These are phyloP conservation scores for Alternaria sp. DNA, from an alignment of 2,329 filamentous ascomycete species.

Conservation along the genomic window DNA sequence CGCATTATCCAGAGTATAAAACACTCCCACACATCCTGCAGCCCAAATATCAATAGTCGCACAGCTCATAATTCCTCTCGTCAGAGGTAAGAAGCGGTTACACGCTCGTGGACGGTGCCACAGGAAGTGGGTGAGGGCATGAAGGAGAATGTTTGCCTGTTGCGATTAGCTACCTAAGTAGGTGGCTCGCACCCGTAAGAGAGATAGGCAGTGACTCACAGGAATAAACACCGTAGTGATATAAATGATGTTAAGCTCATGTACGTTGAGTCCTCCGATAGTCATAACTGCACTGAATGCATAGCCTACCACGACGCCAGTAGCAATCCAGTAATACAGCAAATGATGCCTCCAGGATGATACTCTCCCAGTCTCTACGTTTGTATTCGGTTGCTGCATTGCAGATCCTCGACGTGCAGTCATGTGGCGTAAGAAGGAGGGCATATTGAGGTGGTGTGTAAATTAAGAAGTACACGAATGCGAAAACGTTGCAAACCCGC, in stretches of 20 bases:
- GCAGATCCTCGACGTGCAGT: neutral
- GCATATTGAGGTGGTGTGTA: neutral
- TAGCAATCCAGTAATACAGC: neutral
- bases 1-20: neutral
- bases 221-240: conserved; percentile 1
- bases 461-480: neutral
- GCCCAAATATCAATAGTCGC: neutral
- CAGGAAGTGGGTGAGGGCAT: neutral
- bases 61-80: neutral
- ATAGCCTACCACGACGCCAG: neutral
- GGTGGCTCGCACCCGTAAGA: neutral
- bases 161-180: neutral
- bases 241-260: neutral
- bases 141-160: conserved; percentile 4
- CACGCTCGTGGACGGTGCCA: conserved; percentile 1
- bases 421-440: neutral
- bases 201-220: neutral
- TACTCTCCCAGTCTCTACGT: neutral
- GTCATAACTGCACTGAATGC: neutral
- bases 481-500: neutral
- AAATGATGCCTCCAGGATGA: neutral
- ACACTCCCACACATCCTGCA: neutral
- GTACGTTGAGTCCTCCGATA: neutral
- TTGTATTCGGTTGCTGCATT: neutral
- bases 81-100: neutral